Evolutionary conservation across 1,139 yeast species (phyloP), one percentile per base, ranked within the genome.

Genomic region (Scheffersomyces lignicola): DNA sequence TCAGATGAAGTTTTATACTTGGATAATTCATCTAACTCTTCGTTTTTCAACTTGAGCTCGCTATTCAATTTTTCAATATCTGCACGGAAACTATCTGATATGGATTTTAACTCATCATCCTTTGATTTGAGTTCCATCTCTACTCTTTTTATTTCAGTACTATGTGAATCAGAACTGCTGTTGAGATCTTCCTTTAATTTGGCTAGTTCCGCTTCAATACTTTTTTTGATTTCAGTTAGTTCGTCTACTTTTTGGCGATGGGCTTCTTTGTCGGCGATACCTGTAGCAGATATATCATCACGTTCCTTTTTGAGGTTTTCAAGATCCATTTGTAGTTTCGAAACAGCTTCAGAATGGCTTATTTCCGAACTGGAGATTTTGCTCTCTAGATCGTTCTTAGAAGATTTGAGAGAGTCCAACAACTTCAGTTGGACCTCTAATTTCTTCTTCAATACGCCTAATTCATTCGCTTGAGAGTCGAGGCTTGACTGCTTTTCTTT

Each of bases 171-270:
- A 11, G 14, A 5, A n/a, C 18, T 7, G 5, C 18, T 6, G 4
- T 24, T 11, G 12, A 34, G 18, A 6, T 22, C 31, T 18, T 51
- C 62, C 37, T 63, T 67, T 14, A 67, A 44, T 23, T 35, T 41
- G 3, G 51, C 18, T 29, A 34, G 30, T 27, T 36, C 42, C 11
- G 21, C 14, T 9, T 30, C 32, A 7, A 32, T 24, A 9, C 34
- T 31, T 2, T 25, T 24, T 13, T 33, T 34, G 14, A 32, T 35
- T 12, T 18, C 30, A 3, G 20, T 22, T 6, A 18, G 30, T 7
- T 24, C 20, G 14, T 39, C 39, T 16, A 42, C 21, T 7, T 44
- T 42, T 14, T 36, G 34, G n/a, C 32, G 21, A 3, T 32, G 13
- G 7, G n/a, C 12, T 15, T 33, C 18, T 21, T 32, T 35, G n/a